These are phyloP conservation scores for Saturnispora saitoi DNA, from an alignment of 805 yeast genomes.

Conservation along the genomic window DNA sequence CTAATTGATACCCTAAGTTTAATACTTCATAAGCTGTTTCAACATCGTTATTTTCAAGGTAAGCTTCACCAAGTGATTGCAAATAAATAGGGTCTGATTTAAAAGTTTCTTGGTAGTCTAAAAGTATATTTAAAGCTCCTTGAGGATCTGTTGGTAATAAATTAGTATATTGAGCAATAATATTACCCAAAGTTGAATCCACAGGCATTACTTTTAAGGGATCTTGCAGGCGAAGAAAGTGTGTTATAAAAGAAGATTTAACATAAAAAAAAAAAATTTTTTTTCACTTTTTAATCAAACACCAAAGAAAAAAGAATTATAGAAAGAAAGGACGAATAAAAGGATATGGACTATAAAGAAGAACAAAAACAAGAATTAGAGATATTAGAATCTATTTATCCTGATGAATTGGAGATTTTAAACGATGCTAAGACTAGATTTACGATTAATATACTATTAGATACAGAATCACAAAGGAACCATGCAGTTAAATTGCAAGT, in stretches of 20 bases:
- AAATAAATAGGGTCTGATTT: slow-evolving; percentile 37
- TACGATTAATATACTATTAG: slow-evolving; percentile 53
- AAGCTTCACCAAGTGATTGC: slow-evolving; percentile 64
- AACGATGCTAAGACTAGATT: slow-evolving; percentile 35
- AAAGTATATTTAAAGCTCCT: slow-evolving; percentile 41
- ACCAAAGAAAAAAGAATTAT: background rate
- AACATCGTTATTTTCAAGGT: slow-evolving; percentile 71
- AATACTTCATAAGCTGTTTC: slow-evolving; percentile 68
- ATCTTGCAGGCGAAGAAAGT: background rate
- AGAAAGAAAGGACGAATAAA: background rate
- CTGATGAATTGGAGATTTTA: slow-evolving; percentile 65
- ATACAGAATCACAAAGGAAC: slow-evolving; percentile 51
- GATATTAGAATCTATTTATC: slow-evolving; percentile 83
- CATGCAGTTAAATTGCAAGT: slow-evolving; percentile 56
- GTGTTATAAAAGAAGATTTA: too few species aligned
- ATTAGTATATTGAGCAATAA: slow-evolving; percentile 23
- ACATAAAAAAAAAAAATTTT: background rate
- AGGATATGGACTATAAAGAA: slow-evolving; percentile 37
- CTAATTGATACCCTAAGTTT: slow-evolving; percentile 53
- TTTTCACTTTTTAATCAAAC: background rate
- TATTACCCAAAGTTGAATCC: slow-evolving; percentile 4
- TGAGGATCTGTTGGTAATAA: slow-evolving; percentile 39
- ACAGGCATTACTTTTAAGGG: background rate
- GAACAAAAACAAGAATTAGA: slow-evolving; percentile 89
- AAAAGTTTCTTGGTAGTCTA: slow-evolving; percentile 30